These are phyloP conservation scores for Pleomassaria siparia DNA, from an alignment of 2,329 filamentous ascomycete species.

Conservation along the genomic window DNA sequence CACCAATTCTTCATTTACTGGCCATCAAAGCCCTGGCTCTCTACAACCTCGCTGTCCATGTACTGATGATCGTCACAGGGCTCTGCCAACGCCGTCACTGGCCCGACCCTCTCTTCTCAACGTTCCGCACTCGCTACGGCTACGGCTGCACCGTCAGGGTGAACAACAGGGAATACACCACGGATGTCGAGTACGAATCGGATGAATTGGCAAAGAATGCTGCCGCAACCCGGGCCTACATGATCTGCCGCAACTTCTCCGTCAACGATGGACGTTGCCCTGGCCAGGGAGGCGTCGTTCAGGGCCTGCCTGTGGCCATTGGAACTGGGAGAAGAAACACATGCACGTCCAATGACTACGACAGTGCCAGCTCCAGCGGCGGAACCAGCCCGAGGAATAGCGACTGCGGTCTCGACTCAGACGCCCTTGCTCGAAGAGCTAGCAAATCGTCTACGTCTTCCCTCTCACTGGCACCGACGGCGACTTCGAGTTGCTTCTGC, in stretches of 20 bases:
- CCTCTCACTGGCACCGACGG: conserved; percentile 7
- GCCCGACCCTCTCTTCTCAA: conserved; percentile 87
- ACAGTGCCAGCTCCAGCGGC: conserved; percentile 55
- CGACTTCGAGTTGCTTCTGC: conserved; percentile 34
- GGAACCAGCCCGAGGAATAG: conserved; percentile 57
- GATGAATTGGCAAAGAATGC: conserved; percentile 86
- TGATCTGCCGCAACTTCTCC: conserved; percentile 97
- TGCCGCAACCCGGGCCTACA: conserved; percentile 92
- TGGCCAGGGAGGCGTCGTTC: conserved; percentile 56
- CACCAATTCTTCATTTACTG: conserved; percentile 1
- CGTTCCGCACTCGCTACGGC: conserved; percentile 71
- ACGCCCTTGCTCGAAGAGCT: conserved; percentile 29
- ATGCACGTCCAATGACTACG: conserved; percentile 51
- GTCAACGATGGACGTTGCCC: conserved; percentile 90
- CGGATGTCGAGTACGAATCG: conserved; percentile 80
- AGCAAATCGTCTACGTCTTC: conserved; percentile 37
- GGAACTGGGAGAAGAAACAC: conserved; percentile 59
- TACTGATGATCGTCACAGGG: conserved; percentile 57
- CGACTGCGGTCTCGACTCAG: conserved; percentile 48
- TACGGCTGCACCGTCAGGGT: conserved; percentile 90
- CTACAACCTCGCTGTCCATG: conserved; percentile 34
- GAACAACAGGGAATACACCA: conserved; percentile 95
- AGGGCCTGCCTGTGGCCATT: conserved; percentile 66
- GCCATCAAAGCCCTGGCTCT: background rate
- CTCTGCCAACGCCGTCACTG: conserved; percentile 93